phyloP scores from a whole-genome alignment of 1,284 basidiomycete species.

The Ustilago sp. region DNA sequence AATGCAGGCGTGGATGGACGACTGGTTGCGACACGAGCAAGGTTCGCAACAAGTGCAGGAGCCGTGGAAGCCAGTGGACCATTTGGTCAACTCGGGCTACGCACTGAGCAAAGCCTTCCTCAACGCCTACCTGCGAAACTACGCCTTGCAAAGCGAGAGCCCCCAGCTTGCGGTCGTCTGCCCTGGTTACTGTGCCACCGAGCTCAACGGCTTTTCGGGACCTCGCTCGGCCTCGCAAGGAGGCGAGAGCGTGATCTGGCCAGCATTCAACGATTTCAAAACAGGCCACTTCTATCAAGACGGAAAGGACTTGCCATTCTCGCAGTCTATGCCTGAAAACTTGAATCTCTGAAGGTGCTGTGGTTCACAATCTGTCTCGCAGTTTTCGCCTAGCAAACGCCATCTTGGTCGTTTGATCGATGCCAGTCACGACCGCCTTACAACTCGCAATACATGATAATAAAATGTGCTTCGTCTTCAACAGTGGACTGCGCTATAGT shows the following conservation, averaged over 20 bases:
- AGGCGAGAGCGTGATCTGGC: too few relatives aligned
- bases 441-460: too few relatives aligned
- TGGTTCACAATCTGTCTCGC: too few relatives aligned
- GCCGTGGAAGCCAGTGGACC: conserved; percentile 9
- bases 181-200: too few relatives aligned
- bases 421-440: background rate
- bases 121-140: conserved; percentile 16
- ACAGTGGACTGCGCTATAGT: too few relatives aligned
- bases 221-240: too few relatives aligned
- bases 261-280: too few relatives aligned
- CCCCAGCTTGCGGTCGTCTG: background rate
- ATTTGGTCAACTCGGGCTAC: conserved; percentile 6
- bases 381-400: too few relatives aligned
- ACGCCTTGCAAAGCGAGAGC: conserved; percentile 15
- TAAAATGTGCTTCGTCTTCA: too few relatives aligned
- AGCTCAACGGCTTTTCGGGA: too few relatives aligned
- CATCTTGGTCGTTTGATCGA: background rate
- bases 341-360: background rate
- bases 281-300: conserved; percentile 13
- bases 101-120: conserved; percentile 18
- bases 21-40: background rate
- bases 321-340: background rate
- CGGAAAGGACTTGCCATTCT: conserved; percentile 4
- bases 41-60: conserved; percentile 1
- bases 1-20: too few relatives aligned